Percentiles rank a stretch among this genome's conserved stretches.
Conservation (phyloP, 75 land plant species). For the Ceratopteris richardii region DNA sequence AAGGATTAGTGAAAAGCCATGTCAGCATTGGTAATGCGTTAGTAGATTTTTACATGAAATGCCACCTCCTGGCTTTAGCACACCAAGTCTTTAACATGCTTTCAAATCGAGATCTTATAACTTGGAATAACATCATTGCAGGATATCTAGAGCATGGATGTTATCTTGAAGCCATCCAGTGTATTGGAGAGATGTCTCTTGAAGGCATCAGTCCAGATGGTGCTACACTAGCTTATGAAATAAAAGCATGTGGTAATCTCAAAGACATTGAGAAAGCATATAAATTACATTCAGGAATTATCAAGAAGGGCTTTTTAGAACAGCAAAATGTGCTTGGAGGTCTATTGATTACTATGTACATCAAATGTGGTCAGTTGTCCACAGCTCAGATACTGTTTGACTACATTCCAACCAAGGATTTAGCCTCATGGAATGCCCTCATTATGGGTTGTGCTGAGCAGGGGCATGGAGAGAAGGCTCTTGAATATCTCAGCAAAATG, state of each 20-base stretch:
- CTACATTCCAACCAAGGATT: conserved; percentile 12
- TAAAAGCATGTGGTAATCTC: not conserved
- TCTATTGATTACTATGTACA: conserved; percentile 34
- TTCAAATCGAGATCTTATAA: conserved; percentile 35
- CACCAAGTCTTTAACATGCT: conserved; percentile 39
- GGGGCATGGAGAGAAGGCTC: conserved; percentile 19
- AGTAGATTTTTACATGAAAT: conserved; percentile 36
- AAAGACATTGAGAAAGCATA: conserved; percentile 19
- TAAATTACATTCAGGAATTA: conserved; percentile 38
- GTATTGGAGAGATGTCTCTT: conserved; percentile 5
- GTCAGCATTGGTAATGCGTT: conserved; percentile 57
- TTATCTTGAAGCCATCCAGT: not conserved
- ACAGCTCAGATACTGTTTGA: conserved; percentile 16
- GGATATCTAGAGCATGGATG: conserved; percentile 11
- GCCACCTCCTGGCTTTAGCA: conserved; percentile 19
- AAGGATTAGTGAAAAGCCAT: conserved; percentile 12
- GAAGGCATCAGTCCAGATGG: conserved; percentile 9
- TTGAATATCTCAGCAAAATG: conserved; percentile 19
- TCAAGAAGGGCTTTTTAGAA: conserved; percentile 11
- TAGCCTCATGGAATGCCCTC: conserved; percentile 32
- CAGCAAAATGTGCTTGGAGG: conserved; percentile 8
- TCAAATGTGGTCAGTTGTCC: conserved; percentile 23
- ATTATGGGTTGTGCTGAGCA: conserved; percentile 22
- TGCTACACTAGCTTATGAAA: conserved; percentile 2
- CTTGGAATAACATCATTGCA: conserved; percentile 20